Evolutionary conservation across 306 rosid species (phyloP), one percentile per base, ranked within the genome.

Genomic region (Citrullus colocynthis): DNA sequence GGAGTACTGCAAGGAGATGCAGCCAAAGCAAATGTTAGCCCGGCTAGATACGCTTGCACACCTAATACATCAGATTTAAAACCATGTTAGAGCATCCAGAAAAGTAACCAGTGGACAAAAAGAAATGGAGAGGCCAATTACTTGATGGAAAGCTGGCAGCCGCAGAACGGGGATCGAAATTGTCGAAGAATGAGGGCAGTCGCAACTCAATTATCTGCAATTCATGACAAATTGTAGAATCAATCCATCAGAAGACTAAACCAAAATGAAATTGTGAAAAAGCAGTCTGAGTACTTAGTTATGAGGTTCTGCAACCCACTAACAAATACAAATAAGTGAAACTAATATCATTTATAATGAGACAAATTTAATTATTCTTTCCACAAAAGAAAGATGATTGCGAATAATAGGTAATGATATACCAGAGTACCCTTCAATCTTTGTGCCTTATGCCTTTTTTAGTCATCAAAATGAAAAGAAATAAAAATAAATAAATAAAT

Each of bases 1-100:
- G 97, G 97, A 16, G 97, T 94, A 82, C 97, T 92, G 82, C 98
- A 94, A 60, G 97, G 98, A 37, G 98, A 94, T 84, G 98, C 97
- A 66, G 97, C 98, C 84, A 91, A 86, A 64, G 97, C 98, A 86
- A 94, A 94, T 36, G 98, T 90, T 83, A 90, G 98, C 81, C 98
- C 98, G 63, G 97, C 97, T 48, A 94, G 86, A 85, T 91, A 94
- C 56, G 98, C 98, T 87, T 91, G 97, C 80, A 91, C 96, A 72
- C 98, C 97, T 91, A 70, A 62, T 30, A 84, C 7, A 74, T 76
- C 78, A 76, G 80, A 74, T 76, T 52, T 41, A 66, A 71, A 80
- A 83, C 34, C 69, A 54, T 17, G 74, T 63, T 76, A 82, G 82
- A 48, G 44, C 65, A 45, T 34, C 32, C 15, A 61, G 24, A 58